phyloP scores from a whole-genome alignment of 345 rosid species.

The Noccaea caerulescens region DNA sequence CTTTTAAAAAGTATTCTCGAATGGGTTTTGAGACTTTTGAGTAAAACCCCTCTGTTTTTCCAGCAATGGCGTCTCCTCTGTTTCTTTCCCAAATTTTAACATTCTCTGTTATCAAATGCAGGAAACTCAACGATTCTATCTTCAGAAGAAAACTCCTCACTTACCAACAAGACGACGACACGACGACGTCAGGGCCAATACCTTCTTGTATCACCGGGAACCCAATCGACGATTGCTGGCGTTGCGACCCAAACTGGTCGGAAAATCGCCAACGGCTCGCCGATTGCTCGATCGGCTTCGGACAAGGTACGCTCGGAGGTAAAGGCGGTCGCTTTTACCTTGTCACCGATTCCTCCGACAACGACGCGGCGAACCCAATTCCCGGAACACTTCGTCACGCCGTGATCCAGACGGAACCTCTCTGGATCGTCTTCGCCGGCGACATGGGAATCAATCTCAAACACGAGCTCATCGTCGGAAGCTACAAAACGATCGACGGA shows the following conservation, averaged over 20 bases:
- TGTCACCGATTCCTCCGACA: constrained; percentile 92
- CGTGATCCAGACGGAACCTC: constrained; percentile 78
- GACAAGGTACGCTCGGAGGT: constrained; percentile 72
- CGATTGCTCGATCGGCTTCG: constrained; percentile 88
- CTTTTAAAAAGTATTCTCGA: not conserved
- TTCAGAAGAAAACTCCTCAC: constrained; percentile 48
- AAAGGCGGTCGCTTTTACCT: constrained; percentile 77
- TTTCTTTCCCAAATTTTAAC: not conserved
- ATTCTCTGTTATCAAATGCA: constrained; percentile 29
- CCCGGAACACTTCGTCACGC: constrained; percentile 95
- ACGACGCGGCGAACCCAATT: constrained; percentile 66
- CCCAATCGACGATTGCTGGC: constrained; percentile 91
- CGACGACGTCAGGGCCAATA: constrained; percentile 24
- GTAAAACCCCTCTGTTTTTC: constrained; percentile 17
- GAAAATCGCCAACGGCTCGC: constrained; percentile 69
- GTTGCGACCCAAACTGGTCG: constrained; percentile 76
- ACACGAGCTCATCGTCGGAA: constrained; percentile 84
- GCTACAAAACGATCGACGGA: constrained; percentile 91
- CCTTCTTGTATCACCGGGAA: constrained; percentile 67
- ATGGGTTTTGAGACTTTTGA: not conserved
- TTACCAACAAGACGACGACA: constrained; percentile 38
- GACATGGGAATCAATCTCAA: constrained; percentile 74
- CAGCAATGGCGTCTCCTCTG: constrained; percentile 23
- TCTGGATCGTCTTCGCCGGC: constrained; percentile 79
- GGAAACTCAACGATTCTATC: constrained; percentile 52